A percentile compares a stretch with the other conserved stretches of the same genome.
phyloP scores from a whole-genome alignment of 176 grass and related monocot genomes.

The Rhipidocladum racemiflorum region DNA sequence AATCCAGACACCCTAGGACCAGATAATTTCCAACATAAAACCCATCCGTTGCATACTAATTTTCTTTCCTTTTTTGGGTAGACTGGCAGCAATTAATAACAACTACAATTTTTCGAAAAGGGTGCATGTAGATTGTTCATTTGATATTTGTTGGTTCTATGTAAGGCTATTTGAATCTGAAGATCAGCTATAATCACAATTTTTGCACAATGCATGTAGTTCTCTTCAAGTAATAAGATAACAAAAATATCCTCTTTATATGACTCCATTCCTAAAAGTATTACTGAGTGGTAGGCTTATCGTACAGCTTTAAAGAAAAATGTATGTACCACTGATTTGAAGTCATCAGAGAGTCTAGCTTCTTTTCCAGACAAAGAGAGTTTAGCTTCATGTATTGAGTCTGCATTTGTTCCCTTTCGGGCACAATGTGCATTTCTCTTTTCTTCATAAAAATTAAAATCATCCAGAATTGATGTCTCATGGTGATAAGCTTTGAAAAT shows the following conservation, averaged over 20 bases:
- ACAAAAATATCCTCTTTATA: neutral
- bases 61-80: neutral
- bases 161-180: neutral
- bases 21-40: neutral
- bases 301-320: neutral
- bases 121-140: neutral
- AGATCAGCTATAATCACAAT: neutral
- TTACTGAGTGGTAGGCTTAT: neutral
- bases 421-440: slow-evolving; percentile 31
- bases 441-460: slow-evolving; percentile 70
- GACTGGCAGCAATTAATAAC: neutral
- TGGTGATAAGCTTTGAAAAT: slow-evolving; percentile 60
- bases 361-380: slow-evolving; percentile 18
- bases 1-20: too few relatives aligned
- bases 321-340: slow-evolving; percentile 37
- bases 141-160: neutral
- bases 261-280: neutral
- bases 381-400: slow-evolving; percentile 17
- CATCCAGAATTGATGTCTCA: slow-evolving; percentile 54
- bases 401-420: slow-evolving; percentile 25
- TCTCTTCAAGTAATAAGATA: slow-evolving; percentile 9
- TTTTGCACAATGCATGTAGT: neutral
- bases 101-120: neutral
- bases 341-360: slow-evolving; percentile 23
- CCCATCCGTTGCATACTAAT: neutral